These are phyloP conservation scores for Colletotrichum sp. DNA, from an alignment of 2,329 filamentous ascomycete species.

Conservation along the genomic window DNA sequence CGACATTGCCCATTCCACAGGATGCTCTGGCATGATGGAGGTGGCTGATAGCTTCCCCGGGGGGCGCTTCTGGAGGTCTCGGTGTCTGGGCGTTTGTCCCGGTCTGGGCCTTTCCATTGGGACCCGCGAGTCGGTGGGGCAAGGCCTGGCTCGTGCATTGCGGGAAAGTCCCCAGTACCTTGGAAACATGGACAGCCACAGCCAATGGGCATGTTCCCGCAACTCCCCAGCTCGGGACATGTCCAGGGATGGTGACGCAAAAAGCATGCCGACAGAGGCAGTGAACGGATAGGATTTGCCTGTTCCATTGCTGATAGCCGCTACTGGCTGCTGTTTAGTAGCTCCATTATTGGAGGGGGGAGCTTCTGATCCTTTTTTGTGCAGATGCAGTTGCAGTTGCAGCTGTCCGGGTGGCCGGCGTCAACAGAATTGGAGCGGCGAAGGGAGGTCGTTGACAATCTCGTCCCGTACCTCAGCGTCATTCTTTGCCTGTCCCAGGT, in stretches of 20 bases:
- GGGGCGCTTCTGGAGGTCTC: background rate
- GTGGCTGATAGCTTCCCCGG: background rate
- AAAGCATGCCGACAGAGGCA: constrained; percentile 1
- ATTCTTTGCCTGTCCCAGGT: background rate
- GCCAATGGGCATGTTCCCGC: constrained; percentile 19
- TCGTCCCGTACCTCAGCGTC: background rate
- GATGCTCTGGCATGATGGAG: constrained; percentile 8
- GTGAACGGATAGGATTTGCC: background rate
- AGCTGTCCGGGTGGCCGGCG: background rate
- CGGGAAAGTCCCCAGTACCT: constrained; percentile 19
- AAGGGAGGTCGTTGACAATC: background rate
- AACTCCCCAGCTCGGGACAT: constrained; percentile 6
- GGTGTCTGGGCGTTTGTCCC: background rate
- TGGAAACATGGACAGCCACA: background rate
- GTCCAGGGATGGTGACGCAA: constrained; percentile 19
- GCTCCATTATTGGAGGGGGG: background rate
- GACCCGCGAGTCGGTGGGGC: background rate
- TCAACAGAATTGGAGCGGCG: background rate
- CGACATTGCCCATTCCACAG: background rate
- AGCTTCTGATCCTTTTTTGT: background rate
- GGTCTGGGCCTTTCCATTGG: constrained; percentile 3
- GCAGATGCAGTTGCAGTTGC: background rate
- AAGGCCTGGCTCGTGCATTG: background rate
- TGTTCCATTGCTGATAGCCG: constrained; percentile 3
- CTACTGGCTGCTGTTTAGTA: background rate